Conservation (phyloP, 2,329 filamentous ascomycete genomes). For the Hymenotorrendiella dingleyae region DNA sequence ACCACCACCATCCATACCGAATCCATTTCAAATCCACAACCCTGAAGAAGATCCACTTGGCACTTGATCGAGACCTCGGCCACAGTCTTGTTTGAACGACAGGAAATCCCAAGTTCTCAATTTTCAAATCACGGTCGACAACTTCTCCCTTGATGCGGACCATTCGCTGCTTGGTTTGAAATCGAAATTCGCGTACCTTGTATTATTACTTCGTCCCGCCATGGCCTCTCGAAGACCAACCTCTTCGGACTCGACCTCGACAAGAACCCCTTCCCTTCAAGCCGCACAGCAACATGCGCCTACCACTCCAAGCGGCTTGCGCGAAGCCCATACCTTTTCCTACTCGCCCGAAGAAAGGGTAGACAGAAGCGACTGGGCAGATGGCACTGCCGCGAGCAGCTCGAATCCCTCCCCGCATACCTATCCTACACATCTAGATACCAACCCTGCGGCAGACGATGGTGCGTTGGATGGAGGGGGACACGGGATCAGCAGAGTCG, state of each 20-base stretch:
- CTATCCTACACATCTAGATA: conserved; percentile 15
- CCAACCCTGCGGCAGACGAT: conserved; percentile 13
- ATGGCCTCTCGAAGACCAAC: conserved; percentile 6
- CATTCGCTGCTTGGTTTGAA: too few relatives aligned
- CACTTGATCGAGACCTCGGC: too few relatives aligned
- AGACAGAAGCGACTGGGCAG: not conserved
- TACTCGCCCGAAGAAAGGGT: conserved; percentile 13
- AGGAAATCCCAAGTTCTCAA: too few relatives aligned
- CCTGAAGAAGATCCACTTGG: too few relatives aligned
- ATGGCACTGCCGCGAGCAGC: conserved; percentile 13
- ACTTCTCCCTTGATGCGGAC: too few relatives aligned
- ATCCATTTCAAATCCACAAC: too few relatives aligned
- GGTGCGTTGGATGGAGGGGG: conserved; percentile 10
- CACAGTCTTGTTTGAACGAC: too few relatives aligned
- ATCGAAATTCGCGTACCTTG: too few relatives aligned
- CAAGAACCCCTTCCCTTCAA: conserved; percentile 5
- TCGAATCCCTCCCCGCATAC: conserved; percentile 20
- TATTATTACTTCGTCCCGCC: too few relatives aligned
- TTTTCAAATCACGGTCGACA: too few relatives aligned
- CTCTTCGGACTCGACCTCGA: conserved; percentile 7
- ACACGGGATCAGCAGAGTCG: conserved; percentile 8
- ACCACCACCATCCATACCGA: too few relatives aligned
- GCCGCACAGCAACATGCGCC: conserved; percentile 15
- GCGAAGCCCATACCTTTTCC: conserved; percentile 19
- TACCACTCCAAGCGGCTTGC: conserved; percentile 17